Evolutionary conservation across 345 rosid genomes (phyloP).

Genomic region (Trapa incisa): DNA sequence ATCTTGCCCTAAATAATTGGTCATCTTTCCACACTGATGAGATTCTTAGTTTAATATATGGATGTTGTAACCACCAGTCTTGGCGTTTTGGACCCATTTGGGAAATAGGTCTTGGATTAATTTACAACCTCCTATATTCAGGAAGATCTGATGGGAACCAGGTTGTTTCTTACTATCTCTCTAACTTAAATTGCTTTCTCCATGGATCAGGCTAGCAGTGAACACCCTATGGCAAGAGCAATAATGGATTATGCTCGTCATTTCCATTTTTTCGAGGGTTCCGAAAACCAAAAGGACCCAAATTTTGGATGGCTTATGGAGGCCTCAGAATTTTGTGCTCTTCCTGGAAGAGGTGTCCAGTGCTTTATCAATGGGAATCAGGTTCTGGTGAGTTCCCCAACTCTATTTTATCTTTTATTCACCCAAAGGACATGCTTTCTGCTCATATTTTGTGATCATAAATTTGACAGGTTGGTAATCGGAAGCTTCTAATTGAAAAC

Average conservation of each 20-base stretch:
- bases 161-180: neutral
- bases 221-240: slow-evolving; percentile 91
- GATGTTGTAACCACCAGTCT: neutral
- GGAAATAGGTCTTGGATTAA: neutral
- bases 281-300: slow-evolving; percentile 26
- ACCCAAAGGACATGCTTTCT: neutral
- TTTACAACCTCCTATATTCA: neutral
- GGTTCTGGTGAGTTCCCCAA: slow-evolving; percentile 40
- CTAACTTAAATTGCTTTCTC: neutral
- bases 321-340: slow-evolving; percentile 56
- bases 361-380: slow-evolving; percentile 54
- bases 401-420: no score
- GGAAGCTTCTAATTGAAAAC: slow-evolving; percentile 67
- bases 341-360: slow-evolving; percentile 85
- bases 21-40: neutral
- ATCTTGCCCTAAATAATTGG: neutral
- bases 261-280: slow-evolving; percentile 61
- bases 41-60: neutral
- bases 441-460: neutral
- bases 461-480: slow-evolving; percentile 68
- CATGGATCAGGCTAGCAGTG: slow-evolving; percentile 78
- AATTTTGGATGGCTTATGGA: slow-evolving; percentile 65
- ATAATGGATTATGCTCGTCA: slow-evolving; percentile 79
- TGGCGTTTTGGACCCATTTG: no score
- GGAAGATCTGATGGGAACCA: neutral